Conservation (phyloP, 75 land plant genomes). For the Selaginella moellendorffii region DNA sequence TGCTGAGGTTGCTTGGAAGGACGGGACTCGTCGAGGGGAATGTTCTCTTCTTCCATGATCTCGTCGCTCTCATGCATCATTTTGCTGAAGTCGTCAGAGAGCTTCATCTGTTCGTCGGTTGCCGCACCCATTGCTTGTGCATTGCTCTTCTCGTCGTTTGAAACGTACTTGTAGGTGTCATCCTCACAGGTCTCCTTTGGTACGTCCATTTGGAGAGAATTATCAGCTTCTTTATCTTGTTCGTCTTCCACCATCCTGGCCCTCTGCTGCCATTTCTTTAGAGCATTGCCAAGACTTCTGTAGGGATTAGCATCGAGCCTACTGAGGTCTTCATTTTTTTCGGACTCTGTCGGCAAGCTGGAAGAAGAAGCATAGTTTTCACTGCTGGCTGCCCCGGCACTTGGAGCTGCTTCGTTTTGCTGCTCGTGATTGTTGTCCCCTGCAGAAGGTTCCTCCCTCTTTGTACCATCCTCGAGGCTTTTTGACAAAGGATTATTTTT, state of each 20-base stretch:
- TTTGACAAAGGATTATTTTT: too few relatives aligned
- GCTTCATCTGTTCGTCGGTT: slow-evolving; percentile 53
- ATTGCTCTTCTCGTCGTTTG: slow-evolving; percentile 39
- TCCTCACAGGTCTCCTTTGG: slow-evolving; percentile 42
- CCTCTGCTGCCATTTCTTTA: slow-evolving; percentile 85
- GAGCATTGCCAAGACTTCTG: slow-evolving; percentile 73
- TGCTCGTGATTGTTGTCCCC: neutral
- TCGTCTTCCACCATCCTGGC: slow-evolving; percentile 44
- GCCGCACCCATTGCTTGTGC: slow-evolving; percentile 90
- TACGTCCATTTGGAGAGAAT: slow-evolving; percentile 20
- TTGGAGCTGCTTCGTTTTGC: too few relatives aligned
- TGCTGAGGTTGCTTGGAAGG: too few relatives aligned
- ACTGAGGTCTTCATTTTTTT: slow-evolving; percentile 16
- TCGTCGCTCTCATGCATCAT: neutral
- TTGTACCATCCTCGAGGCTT: too few relatives aligned
- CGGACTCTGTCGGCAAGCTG: slow-evolving; percentile 5
- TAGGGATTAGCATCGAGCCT: slow-evolving; percentile 58
- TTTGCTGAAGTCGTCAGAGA: neutral
- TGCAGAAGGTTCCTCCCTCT: neutral
- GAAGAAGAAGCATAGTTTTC: neutral
- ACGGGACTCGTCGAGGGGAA: too few relatives aligned
- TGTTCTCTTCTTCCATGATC: neutral
- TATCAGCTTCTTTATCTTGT: neutral
- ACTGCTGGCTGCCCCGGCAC: neutral
- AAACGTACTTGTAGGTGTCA: slow-evolving; percentile 42